A percentile compares a stretch with the other conserved stretches of the same genome.
These are phyloP conservation scores for Geotrichum europaeum DNA, from an alignment of 1,139 yeast genomes.

Conservation along the genomic window DNA sequence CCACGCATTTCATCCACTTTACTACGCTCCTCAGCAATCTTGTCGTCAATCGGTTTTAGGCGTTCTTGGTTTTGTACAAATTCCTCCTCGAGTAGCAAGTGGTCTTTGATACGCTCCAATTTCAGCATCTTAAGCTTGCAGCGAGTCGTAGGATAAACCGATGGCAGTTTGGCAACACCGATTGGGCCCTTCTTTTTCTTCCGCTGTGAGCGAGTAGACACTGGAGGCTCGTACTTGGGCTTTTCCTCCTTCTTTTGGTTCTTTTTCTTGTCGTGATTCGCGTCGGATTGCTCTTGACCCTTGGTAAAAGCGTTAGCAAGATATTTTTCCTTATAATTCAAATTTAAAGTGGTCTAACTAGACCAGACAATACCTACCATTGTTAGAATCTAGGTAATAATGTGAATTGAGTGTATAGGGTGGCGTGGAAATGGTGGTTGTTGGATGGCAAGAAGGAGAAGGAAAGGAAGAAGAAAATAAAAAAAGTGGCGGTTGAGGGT, in stretches of 20 bases:
- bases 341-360: not conserved
- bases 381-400: conserved; percentile 1
- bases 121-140: conserved; percentile 85
- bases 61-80: conserved; percentile 93
- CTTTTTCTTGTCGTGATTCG: conserved; percentile 65
- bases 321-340: not conserved
- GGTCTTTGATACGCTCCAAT: conserved; percentile 95
- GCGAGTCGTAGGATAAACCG: conserved; percentile 86
- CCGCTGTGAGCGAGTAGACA: conserved; percentile 86
- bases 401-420: not conserved
- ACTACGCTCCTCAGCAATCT: conserved; percentile 92
- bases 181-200: conserved; percentile 81
- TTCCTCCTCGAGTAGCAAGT: conserved; percentile 88
- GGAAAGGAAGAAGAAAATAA: not conserved
- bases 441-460: not conserved
- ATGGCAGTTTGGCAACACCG: conserved; percentile 78
- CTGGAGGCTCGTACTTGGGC: conserved; percentile 98
- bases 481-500: conserved; percentile 16
- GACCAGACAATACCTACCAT: conserved; percentile 12
- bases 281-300: conserved; percentile 84
- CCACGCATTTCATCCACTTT: conserved; percentile 95
- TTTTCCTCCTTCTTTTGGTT: conserved; percentile 51
- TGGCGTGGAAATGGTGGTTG: not conserved
- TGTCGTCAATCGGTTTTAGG: conserved; percentile 92
- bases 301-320: conserved; percentile 9